Conservation (phyloP, 2,329 filamentous ascomycete genomes). For the Aspergillus caelatus region DNA sequence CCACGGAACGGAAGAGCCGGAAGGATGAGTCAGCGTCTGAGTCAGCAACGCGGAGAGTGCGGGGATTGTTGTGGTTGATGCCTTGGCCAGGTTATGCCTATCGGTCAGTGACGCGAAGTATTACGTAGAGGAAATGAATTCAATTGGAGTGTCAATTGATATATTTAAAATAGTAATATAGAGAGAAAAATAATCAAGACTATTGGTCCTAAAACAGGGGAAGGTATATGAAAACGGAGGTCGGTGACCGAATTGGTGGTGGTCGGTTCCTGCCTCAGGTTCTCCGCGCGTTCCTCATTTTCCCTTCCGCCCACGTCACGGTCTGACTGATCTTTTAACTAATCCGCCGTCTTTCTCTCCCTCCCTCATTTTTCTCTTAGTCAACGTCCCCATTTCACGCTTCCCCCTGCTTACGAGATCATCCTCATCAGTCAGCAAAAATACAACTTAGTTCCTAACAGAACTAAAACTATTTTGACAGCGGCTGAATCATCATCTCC, state of each 20-base stretch:
- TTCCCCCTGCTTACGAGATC: conserved; percentile 30
- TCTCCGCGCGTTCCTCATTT: neutral
- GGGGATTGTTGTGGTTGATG: neutral
- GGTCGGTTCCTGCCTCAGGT: neutral
- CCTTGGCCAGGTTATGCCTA: neutral
- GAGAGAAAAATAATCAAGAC: no score
- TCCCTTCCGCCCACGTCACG: conserved; percentile 8
- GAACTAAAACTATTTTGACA: conserved; percentile 11
- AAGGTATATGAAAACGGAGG: neutral
- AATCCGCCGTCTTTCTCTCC: conserved; percentile 17
- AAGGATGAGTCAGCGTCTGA: neutral
- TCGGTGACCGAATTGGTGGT: neutral
- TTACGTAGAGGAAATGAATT: neutral
- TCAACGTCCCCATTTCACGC: neutral
- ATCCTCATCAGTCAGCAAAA: conserved; percentile 16
- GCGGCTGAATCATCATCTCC: conserved; percentile 4
- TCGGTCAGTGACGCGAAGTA: neutral
- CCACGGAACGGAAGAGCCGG: neutral
- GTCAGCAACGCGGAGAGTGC: neutral
- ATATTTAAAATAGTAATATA: no score
- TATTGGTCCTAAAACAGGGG: no score
- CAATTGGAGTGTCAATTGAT: neutral
- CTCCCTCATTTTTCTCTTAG: conserved; percentile 5
- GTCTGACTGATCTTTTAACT: conserved; percentile 24
- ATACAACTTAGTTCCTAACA: neutral